Conservation (phyloP, 371 early-diverging fungal genomes). For the Mortierella sp. region DNA sequence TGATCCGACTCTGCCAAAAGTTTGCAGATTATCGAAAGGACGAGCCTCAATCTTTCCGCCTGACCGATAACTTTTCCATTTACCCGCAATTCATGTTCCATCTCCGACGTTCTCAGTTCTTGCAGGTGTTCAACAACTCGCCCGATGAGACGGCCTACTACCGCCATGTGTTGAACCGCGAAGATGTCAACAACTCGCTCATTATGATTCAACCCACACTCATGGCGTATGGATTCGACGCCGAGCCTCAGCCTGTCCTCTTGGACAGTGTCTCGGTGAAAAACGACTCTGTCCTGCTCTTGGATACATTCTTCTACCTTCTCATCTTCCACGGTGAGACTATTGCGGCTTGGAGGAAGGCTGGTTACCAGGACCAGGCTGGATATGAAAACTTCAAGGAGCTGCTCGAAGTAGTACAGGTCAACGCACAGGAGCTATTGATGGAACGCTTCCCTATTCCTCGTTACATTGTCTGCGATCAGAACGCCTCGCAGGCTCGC, state of each 20-base stretch:
- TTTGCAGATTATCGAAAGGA: slow-evolving; percentile 98
- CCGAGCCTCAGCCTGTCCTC: slow-evolving; percentile 93
- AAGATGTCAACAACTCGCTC: slow-evolving; percentile 95
- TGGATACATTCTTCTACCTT: slow-evolving; percentile 99
- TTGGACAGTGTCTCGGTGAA: slow-evolving; percentile 98
- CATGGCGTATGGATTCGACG: slow-evolving; percentile 92
- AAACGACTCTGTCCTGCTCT: slow-evolving; percentile 94
- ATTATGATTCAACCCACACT: slow-evolving; percentile 99
- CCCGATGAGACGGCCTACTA: slow-evolving; percentile 99
- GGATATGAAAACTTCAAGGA: slow-evolving; percentile 96
- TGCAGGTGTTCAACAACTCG: slow-evolving; percentile 99
- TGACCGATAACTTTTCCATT: slow-evolving; percentile 95
- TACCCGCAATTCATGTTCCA: slow-evolving; percentile 99
- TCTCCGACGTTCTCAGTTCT: slow-evolving; percentile 96
- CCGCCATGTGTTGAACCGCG: slow-evolving; percentile 93
- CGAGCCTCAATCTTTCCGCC: slow-evolving; percentile 93
- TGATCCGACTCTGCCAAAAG: slow-evolving; percentile 97
- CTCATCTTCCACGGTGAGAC: slow-evolving; percentile 96
- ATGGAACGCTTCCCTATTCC: slow-evolving; percentile 98
- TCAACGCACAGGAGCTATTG: slow-evolving; percentile 92
- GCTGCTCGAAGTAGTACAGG: slow-evolving; percentile 90
- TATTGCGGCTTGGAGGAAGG: slow-evolving; percentile 93
- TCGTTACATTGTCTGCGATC: slow-evolving; percentile 97
- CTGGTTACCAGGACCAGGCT: slow-evolving; percentile 90
- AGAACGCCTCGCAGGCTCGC: slow-evolving; percentile 98